A percentile compares a stretch with the other conserved stretches of the same genome.
Conservation (phyloP, 164 flowering plant genomes). For the Aristolochia fimbriata region DNA sequence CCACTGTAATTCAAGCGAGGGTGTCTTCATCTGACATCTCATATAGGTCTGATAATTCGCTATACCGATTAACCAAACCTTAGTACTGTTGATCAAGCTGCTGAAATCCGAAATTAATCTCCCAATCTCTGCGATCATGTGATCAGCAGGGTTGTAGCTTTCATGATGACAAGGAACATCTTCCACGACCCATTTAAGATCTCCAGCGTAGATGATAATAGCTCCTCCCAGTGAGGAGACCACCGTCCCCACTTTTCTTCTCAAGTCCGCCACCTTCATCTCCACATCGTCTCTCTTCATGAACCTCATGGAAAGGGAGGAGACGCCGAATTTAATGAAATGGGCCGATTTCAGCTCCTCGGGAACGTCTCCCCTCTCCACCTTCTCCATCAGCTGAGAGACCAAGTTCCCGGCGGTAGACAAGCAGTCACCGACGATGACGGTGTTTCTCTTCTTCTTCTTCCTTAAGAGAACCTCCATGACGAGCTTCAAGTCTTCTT, state of each 20-base stretch:
- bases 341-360: slow-evolving; percentile 44
- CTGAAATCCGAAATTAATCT: slow-evolving; percentile 36
- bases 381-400: slow-evolving; percentile 42
- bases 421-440: slow-evolving; percentile 54
- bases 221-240: slow-evolving; percentile 41
- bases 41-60: slow-evolving; percentile 67
- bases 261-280: slow-evolving; percentile 40
- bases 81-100: slow-evolving; percentile 20
- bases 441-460: slow-evolving; percentile 47
- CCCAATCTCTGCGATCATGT: slow-evolving; percentile 49
- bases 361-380: slow-evolving; percentile 65
- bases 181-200: slow-evolving; percentile 66
- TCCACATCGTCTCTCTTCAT: slow-evolving; percentile 77
- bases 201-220: slow-evolving; percentile 61
- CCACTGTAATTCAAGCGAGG: slow-evolving; percentile 73
- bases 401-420: slow-evolving; percentile 40
- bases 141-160: slow-evolving; percentile 47
- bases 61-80: slow-evolving; percentile 63
- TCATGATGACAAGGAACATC: slow-evolving; percentile 5
- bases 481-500: slow-evolving; percentile 48
- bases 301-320: slow-evolving; percentile 43
- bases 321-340: slow-evolving; percentile 46
- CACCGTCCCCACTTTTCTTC: slow-evolving; percentile 41
- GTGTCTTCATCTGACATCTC: slow-evolving; percentile 63
- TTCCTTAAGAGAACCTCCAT: slow-evolving; percentile 49